Percentiles rank a stretch among this genome's conserved stretches.
These are phyloP conservation scores for Ophiosphaerella herpotricha DNA, from an alignment of 2,329 filamentous ascomycete species.

Conservation along the genomic window DNA sequence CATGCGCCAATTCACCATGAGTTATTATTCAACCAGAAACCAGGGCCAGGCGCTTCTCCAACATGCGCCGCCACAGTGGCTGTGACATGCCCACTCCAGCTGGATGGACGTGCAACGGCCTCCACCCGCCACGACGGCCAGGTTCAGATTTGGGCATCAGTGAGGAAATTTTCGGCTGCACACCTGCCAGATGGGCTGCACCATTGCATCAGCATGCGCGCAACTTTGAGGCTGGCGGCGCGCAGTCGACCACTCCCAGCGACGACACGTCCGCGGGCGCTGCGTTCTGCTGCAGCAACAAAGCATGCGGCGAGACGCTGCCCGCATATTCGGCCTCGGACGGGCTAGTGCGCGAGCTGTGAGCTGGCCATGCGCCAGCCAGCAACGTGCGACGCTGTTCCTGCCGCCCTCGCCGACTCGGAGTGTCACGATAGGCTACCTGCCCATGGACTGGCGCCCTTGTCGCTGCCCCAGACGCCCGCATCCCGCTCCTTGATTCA, in stretches of 20 bases:
- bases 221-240: slow-evolving; percentile 15
- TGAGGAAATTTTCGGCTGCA: slow-evolving; percentile 19
- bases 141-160: slow-evolving; percentile 29
- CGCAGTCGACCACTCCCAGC: slow-evolving; percentile 30
- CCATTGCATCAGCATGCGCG: slow-evolving; percentile 32
- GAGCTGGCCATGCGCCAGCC: slow-evolving; percentile 39
- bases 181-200: slow-evolving; percentile 22
- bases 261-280: slow-evolving; percentile 36
- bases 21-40: too few species aligned
- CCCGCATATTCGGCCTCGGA: slow-evolving; percentile 36
- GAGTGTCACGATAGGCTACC: slow-evolving; percentile 29
- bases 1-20: too few species aligned
- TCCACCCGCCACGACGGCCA: background rate
- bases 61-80: too few species aligned
- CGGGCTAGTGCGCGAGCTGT: slow-evolving; percentile 25
- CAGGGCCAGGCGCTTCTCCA: too few species aligned
- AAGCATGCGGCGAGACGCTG: slow-evolving; percentile 38
- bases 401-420: slow-evolving; percentile 31
- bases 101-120: too few species aligned
- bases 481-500: slow-evolving; percentile 14
- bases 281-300: slow-evolving; percentile 32
- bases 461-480: slow-evolving; percentile 18
- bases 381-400: slow-evolving; percentile 18
- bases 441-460: slow-evolving; percentile 29
- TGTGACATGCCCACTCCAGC: too few species aligned